Conservation (phyloP, 441 rosid species). For the Omphalea diandra region DNA sequence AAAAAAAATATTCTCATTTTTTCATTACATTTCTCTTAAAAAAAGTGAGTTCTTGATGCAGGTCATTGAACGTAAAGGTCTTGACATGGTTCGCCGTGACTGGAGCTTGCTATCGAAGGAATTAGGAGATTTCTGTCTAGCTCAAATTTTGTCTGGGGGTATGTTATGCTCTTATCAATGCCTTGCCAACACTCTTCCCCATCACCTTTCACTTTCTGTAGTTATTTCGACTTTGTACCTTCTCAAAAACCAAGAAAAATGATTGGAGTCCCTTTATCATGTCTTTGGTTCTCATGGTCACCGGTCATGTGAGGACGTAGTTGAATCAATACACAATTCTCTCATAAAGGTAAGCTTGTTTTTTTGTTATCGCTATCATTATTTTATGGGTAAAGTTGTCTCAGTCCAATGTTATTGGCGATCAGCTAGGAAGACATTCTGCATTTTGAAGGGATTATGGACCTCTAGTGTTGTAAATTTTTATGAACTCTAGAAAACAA, state of each 20-base stretch:
- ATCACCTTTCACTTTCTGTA: neutral
- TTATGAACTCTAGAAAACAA: slow-evolving; percentile 4
- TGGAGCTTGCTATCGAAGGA: slow-evolving; percentile 98
- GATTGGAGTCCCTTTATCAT: slow-evolving; percentile 13
- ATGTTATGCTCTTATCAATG: slow-evolving; percentile 20
- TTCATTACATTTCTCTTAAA: slow-evolving; percentile 16
- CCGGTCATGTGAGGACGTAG: slow-evolving; percentile 96
- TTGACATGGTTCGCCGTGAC: slow-evolving; percentile 99
- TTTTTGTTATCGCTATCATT: neutral
- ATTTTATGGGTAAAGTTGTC: neutral
- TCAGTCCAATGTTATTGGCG: neutral
- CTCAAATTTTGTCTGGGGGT: slow-evolving; percentile 93
- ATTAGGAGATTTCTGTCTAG: slow-evolving; percentile 80
- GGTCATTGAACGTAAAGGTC: slow-evolving; percentile 97
- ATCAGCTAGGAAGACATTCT: neutral
- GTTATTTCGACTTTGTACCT: slow-evolving; percentile 7
- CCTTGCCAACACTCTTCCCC: neutral
- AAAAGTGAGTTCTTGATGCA: slow-evolving; percentile 37
- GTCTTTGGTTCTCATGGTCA: slow-evolving; percentile 23
- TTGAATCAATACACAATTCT: slow-evolving; percentile 78
- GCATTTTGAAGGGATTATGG: neutral
- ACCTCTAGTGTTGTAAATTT: neutral
- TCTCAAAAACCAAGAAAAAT: slow-evolving; percentile 15
- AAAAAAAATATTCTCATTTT: slow-evolving; percentile 14
- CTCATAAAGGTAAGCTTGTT: slow-evolving; percentile 66